Base-by-base conservation (phyloP, 805 yeast species). In the Schwanniomyces vanrijiae region DNA sequence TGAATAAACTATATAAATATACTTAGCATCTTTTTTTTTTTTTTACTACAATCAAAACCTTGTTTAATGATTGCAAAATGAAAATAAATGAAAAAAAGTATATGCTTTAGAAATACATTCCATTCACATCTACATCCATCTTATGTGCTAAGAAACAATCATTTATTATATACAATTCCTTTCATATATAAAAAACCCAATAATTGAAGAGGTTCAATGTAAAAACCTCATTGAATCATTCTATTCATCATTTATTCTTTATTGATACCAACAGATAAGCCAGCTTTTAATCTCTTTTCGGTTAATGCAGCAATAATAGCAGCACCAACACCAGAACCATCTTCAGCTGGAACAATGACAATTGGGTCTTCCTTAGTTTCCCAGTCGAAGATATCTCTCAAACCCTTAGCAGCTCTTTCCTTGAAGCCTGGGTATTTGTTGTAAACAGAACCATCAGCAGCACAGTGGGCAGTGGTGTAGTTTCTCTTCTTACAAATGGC, bases 291-390 rank as follows among this genome's bases (percentile, higher is more conserved):
- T 75, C 99, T 85, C 67, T 82, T 77, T 68, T 86, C 82, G 48
- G 98, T 86, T 69, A 92, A 80, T 38, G 98, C 97, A 46, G 99
- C 98, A 71, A 94, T 92, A 60, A 92, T 81, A 44, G 98, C 99
- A 47, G 99, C 99, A 65, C 99, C 99, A 42, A 89, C 97, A 75
- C 98, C 98, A 33, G 94, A 86, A 60, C 99, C 99, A 74, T 94
- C 99, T 74, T 92, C 97, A 55, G 99, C 98, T 48, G 95, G 88
- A 35, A 86, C 88, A 56, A 91, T 83, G 54, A 78, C 71, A 62
- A 94, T 84, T 54, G 98, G 98, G 67, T 90, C 90, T 54, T 74
- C 57, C n/a, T 50, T 56, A 16, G 58, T 52, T 25, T 56, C 59
- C 97, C 97, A 92, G 55, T 76, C 92, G 62, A 89, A 88, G 59